Evolutionary conservation across 495 filamentous ascomycete genomes (phyloP).

Genomic region (Melanomma pulvis-pyrius): DNA sequence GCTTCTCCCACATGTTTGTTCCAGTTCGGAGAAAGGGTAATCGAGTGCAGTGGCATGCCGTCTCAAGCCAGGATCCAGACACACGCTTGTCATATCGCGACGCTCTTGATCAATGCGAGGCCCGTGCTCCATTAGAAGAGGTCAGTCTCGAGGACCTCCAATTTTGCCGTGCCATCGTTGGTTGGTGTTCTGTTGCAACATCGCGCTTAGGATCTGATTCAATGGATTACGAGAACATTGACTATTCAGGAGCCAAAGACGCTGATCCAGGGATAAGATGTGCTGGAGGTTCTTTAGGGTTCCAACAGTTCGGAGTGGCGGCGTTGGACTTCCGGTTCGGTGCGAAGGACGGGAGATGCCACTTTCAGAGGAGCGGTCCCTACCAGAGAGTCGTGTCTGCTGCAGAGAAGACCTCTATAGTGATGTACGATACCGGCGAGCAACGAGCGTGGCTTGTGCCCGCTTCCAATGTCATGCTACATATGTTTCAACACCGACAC

Average conservation of each 20-base stretch:
- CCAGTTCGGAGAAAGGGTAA: constrained; percentile 20
- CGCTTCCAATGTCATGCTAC: constrained; percentile 35
- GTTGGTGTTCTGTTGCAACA: constrained; percentile 31
- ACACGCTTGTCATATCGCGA: constrained; percentile 32
- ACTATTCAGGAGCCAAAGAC: constrained; percentile 36
- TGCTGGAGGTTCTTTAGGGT: constrained; percentile 27
- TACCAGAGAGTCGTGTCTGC: constrained; percentile 23
- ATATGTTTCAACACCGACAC: constrained; percentile 31
- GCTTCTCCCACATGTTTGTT: constrained; percentile 37
- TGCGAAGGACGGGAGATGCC: constrained; percentile 35
- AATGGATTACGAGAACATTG: constrained; percentile 29
- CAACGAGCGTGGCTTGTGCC: constrained; percentile 36
- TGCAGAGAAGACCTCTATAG: constrained; percentile 31
- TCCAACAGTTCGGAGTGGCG: constrained; percentile 25
- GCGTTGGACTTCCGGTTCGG: constrained; percentile 31
- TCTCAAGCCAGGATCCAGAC: constrained; percentile 16
- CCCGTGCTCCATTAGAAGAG: constrained; percentile 12
- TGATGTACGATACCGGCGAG: constrained; percentile 33
- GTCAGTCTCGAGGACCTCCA: constrained; percentile 16
- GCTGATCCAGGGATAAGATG: neutral
- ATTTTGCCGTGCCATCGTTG: constrained; percentile 35
- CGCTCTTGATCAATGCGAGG: neutral
- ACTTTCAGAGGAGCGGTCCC: constrained; percentile 26
- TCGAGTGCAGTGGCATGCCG: constrained; percentile 40
- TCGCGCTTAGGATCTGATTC: constrained; percentile 22